A percentile compares a stretch with the other conserved stretches of the same genome.
These are phyloP conservation scores for Exophiala dermatitidis DNA, from an alignment of 2,329 filamentous ascomycete genomes.

Conservation along the genomic window DNA sequence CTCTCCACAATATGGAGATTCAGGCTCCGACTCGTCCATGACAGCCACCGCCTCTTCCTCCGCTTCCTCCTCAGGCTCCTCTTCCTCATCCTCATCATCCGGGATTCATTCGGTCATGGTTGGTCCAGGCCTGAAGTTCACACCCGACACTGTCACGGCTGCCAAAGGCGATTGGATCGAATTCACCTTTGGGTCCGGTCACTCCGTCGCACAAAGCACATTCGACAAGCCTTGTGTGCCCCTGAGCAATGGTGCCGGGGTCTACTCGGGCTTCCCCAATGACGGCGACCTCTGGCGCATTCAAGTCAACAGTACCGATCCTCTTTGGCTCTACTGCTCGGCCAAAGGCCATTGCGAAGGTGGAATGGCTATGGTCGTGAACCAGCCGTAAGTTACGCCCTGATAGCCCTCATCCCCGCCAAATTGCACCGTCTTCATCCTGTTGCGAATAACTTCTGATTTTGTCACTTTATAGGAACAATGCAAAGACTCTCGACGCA, in stretches of 20 bases:
- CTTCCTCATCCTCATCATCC: constrained; percentile 4
- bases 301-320: constrained; percentile 38
- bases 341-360: constrained; percentile 44
- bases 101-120: constrained; percentile 20
- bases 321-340: constrained; percentile 49
- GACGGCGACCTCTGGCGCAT: constrained; percentile 38
- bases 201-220: constrained; percentile 45
- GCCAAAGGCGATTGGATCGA: constrained; percentile 44
- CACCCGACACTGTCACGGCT: constrained; percentile 41
- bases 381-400: constrained; percentile 33
- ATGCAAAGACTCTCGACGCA: constrained; percentile 18
- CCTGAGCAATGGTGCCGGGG: constrained; percentile 29
- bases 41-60: constrained; percentile 2
- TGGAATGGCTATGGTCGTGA: constrained; percentile 48
- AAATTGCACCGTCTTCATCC: not conserved
- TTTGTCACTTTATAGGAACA: not conserved
- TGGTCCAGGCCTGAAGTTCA: constrained; percentile 37
- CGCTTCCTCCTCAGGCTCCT: constrained; percentile 3
- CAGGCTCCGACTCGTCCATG: not conserved
- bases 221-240: constrained; percentile 47
- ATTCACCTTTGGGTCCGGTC: constrained; percentile 49
- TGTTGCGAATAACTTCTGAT: not conserved
- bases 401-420: not conserved
- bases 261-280: constrained; percentile 44
- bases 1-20: constrained; percentile 18